phyloP scores from a whole-genome alignment of 108 stramenopile genomes.

The Cyclotella sp. region DNA sequence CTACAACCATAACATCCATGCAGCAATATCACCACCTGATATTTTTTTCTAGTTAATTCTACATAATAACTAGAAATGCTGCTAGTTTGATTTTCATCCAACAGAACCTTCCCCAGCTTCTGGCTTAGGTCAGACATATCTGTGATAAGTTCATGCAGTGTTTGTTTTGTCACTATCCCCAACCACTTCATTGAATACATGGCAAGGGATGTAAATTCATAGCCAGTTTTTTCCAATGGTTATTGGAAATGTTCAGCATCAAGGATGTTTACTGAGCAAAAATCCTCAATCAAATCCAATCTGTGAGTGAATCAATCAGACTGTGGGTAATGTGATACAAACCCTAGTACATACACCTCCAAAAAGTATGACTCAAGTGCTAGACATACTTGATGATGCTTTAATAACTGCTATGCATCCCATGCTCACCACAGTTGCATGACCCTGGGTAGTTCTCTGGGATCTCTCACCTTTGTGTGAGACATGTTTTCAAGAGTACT shows the following conservation, averaged over 20 bases:
- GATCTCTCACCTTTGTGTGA: not conserved
- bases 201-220: not conserved
- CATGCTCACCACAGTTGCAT: not conserved
- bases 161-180: not conserved
- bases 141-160: not conserved
- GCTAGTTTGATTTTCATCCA: no score
- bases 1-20: no score
- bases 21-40: no score
- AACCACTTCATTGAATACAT: not conserved
- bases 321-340: not conserved
- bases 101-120: no score
- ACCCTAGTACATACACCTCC: not conserved
- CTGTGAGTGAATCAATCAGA: not conserved
- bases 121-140: not conserved
- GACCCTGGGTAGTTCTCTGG: no score
- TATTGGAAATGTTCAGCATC: not conserved
- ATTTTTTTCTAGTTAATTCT: no score
- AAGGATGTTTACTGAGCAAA: not conserved
- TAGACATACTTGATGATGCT: not conserved
- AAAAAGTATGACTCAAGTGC: not conserved
- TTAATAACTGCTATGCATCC: not conserved
- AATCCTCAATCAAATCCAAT: not conserved
- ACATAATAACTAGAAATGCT: no score
- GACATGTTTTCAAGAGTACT: not conserved
- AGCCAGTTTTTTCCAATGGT: not conserved